A percentile compares a stretch with the other conserved stretches of the same genome.
These are phyloP conservation scores for Gymnopilus dilepis DNA, from an alignment of 768 basidiomycete species.

Conservation along the genomic window DNA sequence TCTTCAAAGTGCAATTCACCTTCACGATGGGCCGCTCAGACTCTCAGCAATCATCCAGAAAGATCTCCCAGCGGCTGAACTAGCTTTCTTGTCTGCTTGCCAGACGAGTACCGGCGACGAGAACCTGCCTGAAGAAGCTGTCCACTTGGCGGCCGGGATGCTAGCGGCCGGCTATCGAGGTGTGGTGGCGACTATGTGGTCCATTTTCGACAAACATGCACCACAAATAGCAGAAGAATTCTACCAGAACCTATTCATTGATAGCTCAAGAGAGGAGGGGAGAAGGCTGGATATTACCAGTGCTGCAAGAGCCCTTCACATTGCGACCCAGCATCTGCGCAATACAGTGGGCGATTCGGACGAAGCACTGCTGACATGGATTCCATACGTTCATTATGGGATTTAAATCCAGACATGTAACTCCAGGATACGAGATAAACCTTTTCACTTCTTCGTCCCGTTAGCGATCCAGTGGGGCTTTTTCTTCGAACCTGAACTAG, in stretches of 20 bases:
- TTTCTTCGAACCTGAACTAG: too few species aligned
- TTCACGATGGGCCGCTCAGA: neutral
- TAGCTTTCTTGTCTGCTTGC: neutral
- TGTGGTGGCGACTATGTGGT: conserved; percentile 4
- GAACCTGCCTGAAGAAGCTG: neutral
- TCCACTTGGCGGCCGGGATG: conserved; percentile 1
- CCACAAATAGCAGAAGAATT: neutral
- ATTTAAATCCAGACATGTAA: too few species aligned
- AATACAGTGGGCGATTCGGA: neutral
- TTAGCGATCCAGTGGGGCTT: too few species aligned
- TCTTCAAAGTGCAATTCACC: neutral
- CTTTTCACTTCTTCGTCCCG: too few species aligned
- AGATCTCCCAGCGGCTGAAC: neutral
- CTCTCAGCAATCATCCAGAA: neutral
- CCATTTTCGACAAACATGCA: neutral
- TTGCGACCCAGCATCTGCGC: neutral
- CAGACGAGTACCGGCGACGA: neutral
- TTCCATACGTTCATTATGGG: neutral
- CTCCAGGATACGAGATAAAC: too few species aligned
- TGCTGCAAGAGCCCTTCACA: neutral
- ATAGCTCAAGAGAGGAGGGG: neutral
- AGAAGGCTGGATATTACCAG: neutral
- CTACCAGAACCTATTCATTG: conserved; percentile 2
- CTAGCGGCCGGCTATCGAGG: neutral
- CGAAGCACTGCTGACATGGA: neutral